phyloP scores from a whole-genome alignment of 2,329 filamentous ascomycete species.

The Fusarium torulosum region DNA sequence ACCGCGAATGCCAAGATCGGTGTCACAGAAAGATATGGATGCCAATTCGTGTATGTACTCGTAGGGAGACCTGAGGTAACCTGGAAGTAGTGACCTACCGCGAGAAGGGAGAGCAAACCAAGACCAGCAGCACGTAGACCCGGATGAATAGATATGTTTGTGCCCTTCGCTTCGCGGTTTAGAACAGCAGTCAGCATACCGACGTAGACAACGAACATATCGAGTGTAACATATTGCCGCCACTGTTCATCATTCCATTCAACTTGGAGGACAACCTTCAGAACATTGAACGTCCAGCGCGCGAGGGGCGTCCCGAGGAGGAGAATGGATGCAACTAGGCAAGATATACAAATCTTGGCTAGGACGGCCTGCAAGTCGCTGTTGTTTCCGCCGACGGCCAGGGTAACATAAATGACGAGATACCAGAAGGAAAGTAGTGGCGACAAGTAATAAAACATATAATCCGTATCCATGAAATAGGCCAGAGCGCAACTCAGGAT shows the following conservation, averaged over 20 bases:
- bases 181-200: constrained; percentile 61
- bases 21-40: constrained; percentile 66
- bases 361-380: constrained; percentile 57
- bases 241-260: constrained; percentile 62
- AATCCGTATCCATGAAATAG: constrained; percentile 68
- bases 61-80: not conserved
- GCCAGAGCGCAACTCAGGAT: constrained; percentile 64
- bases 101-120: constrained; percentile 49
- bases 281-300: constrained; percentile 41
- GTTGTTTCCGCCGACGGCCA: constrained; percentile 60
- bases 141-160: constrained; percentile 13
- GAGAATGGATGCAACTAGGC: constrained; percentile 53
- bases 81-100: not conserved
- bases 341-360: constrained; percentile 60
- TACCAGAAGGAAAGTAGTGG: constrained; percentile 73
- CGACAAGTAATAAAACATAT: constrained; percentile 66
- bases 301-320: constrained; percentile 8
- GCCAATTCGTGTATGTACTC: constrained; percentile 60
- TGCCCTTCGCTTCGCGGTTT: constrained; percentile 30
- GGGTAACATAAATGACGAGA: constrained; percentile 64
- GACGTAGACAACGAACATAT: constrained; percentile 67
- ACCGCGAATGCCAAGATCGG: constrained; percentile 65
- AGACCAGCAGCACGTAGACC: constrained; percentile 37
- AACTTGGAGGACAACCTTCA: constrained; percentile 59
- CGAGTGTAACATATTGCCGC: constrained; percentile 62